Percentiles rank a stretch among this genome's conserved stretches.
phyloP scores from a whole-genome alignment of 495 filamentous ascomycete species.

The Chaetomium tenue region DNA sequence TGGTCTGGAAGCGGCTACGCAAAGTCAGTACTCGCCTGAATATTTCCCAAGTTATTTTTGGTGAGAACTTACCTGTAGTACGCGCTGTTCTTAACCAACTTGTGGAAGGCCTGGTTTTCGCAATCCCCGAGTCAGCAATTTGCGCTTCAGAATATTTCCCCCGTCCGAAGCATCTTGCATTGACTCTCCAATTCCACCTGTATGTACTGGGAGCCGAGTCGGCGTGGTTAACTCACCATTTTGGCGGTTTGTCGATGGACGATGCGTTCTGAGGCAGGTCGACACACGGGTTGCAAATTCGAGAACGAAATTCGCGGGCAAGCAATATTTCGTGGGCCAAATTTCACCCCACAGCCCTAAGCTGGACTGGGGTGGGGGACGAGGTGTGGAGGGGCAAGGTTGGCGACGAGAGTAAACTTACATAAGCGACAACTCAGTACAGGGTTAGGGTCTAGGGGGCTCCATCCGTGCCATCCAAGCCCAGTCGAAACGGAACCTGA shows the following conservation, averaged over 20 bases:
- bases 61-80: conserved; percentile 82
- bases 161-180: conserved; percentile 95
- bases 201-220: conserved; percentile 14
- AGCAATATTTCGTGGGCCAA: conserved; percentile 37
- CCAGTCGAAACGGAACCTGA: conserved; percentile 1
- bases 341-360: conserved; percentile 41
- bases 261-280: conserved; percentile 32
- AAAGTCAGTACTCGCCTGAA: conserved; percentile 21
- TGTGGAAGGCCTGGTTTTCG: conserved; percentile 77
- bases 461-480: not conserved
- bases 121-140: conserved; percentile 92
- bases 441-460: too few species aligned
- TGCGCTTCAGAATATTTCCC: conserved; percentile 77
- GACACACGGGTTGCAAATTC: conserved; percentile 38
- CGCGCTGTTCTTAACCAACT: conserved; percentile 91
- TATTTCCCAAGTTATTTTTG: not conserved
- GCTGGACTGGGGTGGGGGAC: conserved; percentile 26
- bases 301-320: conserved; percentile 31
- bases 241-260: conserved; percentile 52
- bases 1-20: conserved; percentile 93
- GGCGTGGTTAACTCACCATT: conserved; percentile 54
- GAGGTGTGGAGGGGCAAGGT: conserved; percentile 27
- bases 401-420: conserved; percentile 17
- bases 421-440: not conserved
- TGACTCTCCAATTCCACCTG: conserved; percentile 57